phyloP scores from a whole-genome alignment of 371 early-diverging fungal genomes.

The Mortierella sp. region DNA sequence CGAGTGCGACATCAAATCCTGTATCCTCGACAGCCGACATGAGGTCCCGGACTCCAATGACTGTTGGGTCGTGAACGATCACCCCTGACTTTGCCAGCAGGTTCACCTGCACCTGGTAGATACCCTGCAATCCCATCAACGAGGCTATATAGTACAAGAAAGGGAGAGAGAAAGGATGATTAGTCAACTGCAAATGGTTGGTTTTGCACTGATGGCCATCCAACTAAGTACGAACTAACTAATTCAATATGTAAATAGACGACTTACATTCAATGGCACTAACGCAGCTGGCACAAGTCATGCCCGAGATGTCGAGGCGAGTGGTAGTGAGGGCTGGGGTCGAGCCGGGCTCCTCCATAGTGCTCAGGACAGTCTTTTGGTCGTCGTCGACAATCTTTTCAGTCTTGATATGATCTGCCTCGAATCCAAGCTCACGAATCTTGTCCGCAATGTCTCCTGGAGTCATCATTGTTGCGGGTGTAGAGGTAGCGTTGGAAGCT shows the following conservation, averaged over 20 bases:
- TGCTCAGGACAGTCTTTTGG: conserved; percentile 21
- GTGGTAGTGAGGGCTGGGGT: conserved; percentile 46
- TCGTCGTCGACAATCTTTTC: conserved; percentile 33
- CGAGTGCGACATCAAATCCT: conserved; percentile 69
- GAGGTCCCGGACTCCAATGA: conserved; percentile 64
- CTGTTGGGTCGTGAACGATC: conserved; percentile 68
- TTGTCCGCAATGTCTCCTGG: conserved; percentile 52
- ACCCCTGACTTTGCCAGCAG: conserved; percentile 74
- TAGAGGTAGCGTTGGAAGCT: conserved; percentile 47
- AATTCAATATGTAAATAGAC: conserved; percentile 59
- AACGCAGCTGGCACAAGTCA: conserved; percentile 91
- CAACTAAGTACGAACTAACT: no score
- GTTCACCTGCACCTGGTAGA: conserved; percentile 73
- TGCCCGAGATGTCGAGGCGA: conserved; percentile 74
- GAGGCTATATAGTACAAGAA: conserved; percentile 21
- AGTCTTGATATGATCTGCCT: conserved; percentile 67
- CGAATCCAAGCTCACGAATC: conserved; percentile 66
- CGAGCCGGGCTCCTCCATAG: conserved; percentile 24
- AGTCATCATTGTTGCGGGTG: not conserved
- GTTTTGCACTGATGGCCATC: no score
- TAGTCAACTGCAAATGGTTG: not conserved
- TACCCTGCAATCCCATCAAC: conserved; percentile 66
- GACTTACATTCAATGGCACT: conserved; percentile 73
- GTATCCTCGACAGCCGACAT: conserved; percentile 71
- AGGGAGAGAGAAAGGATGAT: not conserved